A percentile compares a stretch with the other conserved stretches of the same genome.
Conservation (phyloP, 768 basidiomycete species). For the button mushroom (Agaricus bisporus) region DNA sequence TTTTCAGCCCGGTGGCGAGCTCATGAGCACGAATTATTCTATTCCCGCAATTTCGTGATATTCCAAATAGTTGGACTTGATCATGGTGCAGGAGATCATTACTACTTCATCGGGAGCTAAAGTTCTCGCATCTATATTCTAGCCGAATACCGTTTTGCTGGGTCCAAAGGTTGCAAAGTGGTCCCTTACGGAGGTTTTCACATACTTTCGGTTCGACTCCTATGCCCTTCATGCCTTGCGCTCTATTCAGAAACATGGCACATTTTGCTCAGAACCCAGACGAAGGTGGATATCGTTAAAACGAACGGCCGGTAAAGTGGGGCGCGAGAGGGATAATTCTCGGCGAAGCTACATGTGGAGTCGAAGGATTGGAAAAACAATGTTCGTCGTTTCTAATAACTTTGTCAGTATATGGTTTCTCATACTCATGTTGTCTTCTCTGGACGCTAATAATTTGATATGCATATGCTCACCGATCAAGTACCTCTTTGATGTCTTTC, state of each 20-base stretch:
- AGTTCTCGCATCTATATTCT: neutral
- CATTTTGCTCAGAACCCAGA: too few relatives aligned
- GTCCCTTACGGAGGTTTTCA: neutral
- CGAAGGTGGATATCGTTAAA: too few relatives aligned
- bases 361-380: neutral
- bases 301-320: too few relatives aligned
- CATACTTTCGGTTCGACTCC: neutral
- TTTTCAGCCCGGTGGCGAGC: neutral
- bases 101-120: neutral
- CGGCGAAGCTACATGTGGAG: too few relatives aligned
- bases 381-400: neutral
- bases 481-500: neutral
- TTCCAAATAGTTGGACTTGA: neutral
- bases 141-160: neutral
- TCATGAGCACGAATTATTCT: neutral
- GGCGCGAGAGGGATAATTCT: too few relatives aligned
- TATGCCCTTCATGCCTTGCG: neutral
- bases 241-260: neutral
- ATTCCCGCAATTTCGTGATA: neutral
- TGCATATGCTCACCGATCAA: neutral
- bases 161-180: neutral
- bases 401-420: slow-evolving; percentile 5
- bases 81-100: neutral
- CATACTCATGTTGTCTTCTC: slow-evolving; percentile 5
- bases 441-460: neutral